phyloP scores from a whole-genome alignment of 768 basidiomycete species.

The Lentinus tigrinus region DNA sequence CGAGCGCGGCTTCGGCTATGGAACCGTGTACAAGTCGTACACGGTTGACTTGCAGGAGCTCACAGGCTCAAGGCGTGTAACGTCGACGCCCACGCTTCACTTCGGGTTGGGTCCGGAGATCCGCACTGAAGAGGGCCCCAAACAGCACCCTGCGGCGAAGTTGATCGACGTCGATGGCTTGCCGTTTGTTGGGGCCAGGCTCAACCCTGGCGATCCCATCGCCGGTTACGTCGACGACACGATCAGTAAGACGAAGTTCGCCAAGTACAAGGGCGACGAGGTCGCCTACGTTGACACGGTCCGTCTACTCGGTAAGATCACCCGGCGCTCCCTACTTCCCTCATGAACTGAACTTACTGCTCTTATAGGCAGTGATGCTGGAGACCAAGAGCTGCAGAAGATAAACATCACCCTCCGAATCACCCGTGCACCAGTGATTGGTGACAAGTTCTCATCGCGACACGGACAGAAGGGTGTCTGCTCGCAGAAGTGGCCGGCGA shows the following conservation, averaged over 20 bases:
- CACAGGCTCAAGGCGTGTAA: slow-evolving; percentile 59
- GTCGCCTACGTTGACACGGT: slow-evolving; percentile 87
- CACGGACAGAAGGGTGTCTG: slow-evolving; percentile 99
- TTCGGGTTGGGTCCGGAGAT: slow-evolving; percentile 88
- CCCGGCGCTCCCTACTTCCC: neutral
- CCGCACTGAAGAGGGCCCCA: slow-evolving; percentile 45
- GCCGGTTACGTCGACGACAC: slow-evolving; percentile 88
- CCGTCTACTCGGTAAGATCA: slow-evolving; percentile 72
- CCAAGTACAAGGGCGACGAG: slow-evolving; percentile 98
- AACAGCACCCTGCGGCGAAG: slow-evolving; percentile 41
- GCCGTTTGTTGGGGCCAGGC: slow-evolving; percentile 69
- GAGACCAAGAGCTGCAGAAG: slow-evolving; percentile 88
- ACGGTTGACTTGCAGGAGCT: slow-evolving; percentile 87
- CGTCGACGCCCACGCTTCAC: slow-evolving; percentile 68
- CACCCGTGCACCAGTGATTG: slow-evolving; percentile 93
- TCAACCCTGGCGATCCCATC: slow-evolving; percentile 75
- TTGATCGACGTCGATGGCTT: slow-evolving; percentile 83
- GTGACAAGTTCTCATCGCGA: slow-evolving; percentile 98
- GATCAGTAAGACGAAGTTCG: slow-evolving; percentile 75
- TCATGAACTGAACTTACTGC: neutral
- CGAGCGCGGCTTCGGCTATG: slow-evolving; percentile 96
- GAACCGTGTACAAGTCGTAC: slow-evolving; percentile 94
- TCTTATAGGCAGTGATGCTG: slow-evolving; percentile 72
- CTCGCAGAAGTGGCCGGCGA: slow-evolving; percentile 96
- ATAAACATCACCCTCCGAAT: slow-evolving; percentile 92